A percentile compares a stretch with the other conserved stretches of the same genome.
These are phyloP conservation scores for Colletotrichum phormii DNA, from an alignment of 2,329 filamentous ascomycete species.

Conservation along the genomic window DNA sequence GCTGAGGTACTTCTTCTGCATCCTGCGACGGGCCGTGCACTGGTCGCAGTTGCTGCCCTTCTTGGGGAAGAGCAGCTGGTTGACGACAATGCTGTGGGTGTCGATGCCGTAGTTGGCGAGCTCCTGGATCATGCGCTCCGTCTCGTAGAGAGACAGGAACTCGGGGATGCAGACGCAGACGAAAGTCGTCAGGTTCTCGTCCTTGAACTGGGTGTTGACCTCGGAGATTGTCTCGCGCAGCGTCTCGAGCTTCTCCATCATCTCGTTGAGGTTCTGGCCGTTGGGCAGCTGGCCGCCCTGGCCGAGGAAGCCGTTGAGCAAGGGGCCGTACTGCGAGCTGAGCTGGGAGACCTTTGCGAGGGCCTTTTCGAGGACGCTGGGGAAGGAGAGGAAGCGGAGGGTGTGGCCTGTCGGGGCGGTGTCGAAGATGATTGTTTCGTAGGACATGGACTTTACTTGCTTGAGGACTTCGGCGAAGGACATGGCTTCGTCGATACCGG, in stretches of 20 bases:
- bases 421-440: conserved; percentile 99
- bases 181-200: conserved; percentile 94
- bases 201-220: conserved; percentile 98
- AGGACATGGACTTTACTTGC: conserved; percentile 98
- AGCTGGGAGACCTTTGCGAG: conserved; percentile 97
- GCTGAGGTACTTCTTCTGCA: conserved; percentile 99
- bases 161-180: conserved; percentile 99
- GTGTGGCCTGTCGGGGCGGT: conserved; percentile 98
- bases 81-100: conserved; percentile 97
- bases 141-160: conserved; percentile 97
- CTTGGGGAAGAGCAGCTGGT: conserved; percentile 95
- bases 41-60: conserved; percentile 89
- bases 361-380: conserved; percentile 96
- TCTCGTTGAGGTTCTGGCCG: conserved; percentile 91
- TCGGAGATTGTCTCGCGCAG: conserved; percentile 93
- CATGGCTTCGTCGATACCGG: conserved; percentile 99
- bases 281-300: conserved; percentile 81
- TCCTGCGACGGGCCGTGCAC: conserved; percentile 93
- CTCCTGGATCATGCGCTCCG: conserved; percentile 99
- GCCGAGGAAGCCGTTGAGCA: conserved; percentile 93
- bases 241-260: conserved; percentile 94
- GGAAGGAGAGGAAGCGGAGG: conserved; percentile 97
- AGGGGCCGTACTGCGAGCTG: conserved; percentile 92
- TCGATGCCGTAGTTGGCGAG: conserved; percentile 93
- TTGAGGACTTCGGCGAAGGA: conserved; percentile 99